phyloP scores from a whole-genome alignment of 345 rosid genomes.

The Clarkia xantiana region DNA sequence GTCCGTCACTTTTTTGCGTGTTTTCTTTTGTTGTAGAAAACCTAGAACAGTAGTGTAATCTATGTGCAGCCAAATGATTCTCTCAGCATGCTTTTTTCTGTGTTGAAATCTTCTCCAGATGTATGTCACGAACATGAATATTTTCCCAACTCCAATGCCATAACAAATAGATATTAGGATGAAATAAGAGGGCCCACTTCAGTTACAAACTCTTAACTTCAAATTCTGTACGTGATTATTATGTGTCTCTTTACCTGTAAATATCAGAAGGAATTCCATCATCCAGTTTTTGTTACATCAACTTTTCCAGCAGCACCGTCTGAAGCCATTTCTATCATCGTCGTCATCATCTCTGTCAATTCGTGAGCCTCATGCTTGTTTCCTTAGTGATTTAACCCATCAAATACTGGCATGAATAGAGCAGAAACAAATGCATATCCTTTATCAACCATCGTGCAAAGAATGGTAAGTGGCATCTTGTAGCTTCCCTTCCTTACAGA shows the following conservation, averaged over 20 bases:
- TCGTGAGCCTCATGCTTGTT: slow-evolving; percentile 56
- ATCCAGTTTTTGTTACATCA: slow-evolving; percentile 9
- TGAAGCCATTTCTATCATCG: slow-evolving; percentile 79
- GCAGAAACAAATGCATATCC: slow-evolving; percentile 76
- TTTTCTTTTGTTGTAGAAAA: slow-evolving; percentile 2
- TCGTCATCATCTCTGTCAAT: slow-evolving; percentile 79
- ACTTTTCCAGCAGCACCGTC: slow-evolving; percentile 27
- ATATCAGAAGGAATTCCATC: no score
- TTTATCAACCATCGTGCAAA: slow-evolving; percentile 47
- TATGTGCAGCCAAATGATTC: not conserved
- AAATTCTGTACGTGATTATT: no score
- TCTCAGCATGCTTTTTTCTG: no score
- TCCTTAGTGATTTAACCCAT: slow-evolving; percentile 53
- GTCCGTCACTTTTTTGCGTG: not conserved
- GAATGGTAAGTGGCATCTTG: slow-evolving; percentile 48
- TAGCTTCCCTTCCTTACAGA: slow-evolving; percentile 51
- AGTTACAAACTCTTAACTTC: no score
- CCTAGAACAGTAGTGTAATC: not conserved
- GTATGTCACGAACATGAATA: no score
- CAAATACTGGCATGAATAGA: slow-evolving; percentile 78
- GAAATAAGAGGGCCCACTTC: no score
- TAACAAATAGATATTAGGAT: no score
- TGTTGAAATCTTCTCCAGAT: no score
- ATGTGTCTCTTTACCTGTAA: no score
- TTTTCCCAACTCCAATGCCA: no score